phyloP scores from a whole-genome alignment of 176 grass and related monocot species.

The Aechmea fasciata region DNA sequence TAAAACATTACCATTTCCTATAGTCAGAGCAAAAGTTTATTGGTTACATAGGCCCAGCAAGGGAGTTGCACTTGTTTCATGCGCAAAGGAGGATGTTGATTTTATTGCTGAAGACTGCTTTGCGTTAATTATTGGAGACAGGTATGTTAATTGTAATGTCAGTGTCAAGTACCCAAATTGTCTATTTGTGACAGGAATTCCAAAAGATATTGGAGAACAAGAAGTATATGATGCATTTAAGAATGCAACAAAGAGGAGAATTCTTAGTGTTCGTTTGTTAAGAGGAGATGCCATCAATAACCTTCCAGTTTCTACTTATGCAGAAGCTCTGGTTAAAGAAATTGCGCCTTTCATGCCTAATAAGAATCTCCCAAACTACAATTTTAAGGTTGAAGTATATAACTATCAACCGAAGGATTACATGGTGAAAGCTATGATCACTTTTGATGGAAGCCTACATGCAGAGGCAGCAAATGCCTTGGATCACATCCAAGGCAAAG shows the following conservation, averaged over 20 bases:
- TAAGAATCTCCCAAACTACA: constrained; percentile 3
- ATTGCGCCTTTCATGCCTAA: constrained; percentile 18
- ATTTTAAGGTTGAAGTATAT: constrained; percentile 13
- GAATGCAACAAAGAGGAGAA: constrained; percentile 19
- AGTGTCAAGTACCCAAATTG: constrained; percentile 10
- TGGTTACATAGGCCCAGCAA: constrained; percentile 20
- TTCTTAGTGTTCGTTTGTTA: constrained; percentile 9
- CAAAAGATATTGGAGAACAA: constrained; percentile 8
- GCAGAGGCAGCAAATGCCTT: constrained; percentile 19
- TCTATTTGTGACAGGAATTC: constrained; percentile 18
- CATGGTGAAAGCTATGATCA: constrained; percentile 15
- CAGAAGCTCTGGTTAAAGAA: constrained; percentile 17
- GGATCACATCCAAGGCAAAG: constrained; percentile 22
- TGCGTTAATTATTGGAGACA: constrained; percentile 17
- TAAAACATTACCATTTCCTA: constrained; percentile 11
- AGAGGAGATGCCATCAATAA: constrained; percentile 8
- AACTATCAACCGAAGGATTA: constrained; percentile 8
- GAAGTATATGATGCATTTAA: constrained; percentile 19
- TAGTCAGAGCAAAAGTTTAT: constrained; percentile 21
- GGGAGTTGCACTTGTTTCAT: constrained; percentile 14
- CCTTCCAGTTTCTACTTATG: background rate
- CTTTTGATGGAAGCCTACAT: constrained; percentile 25
- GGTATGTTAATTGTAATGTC: constrained; percentile 16
- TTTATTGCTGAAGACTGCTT: constrained; percentile 13
- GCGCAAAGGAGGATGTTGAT: constrained; percentile 8